Percentiles rank a stretch among this genome's conserved stretches.
These are phyloP conservation scores for Parmelia sp. DNA, from an alignment of 495 filamentous ascomycete species.

Conservation along the genomic window DNA sequence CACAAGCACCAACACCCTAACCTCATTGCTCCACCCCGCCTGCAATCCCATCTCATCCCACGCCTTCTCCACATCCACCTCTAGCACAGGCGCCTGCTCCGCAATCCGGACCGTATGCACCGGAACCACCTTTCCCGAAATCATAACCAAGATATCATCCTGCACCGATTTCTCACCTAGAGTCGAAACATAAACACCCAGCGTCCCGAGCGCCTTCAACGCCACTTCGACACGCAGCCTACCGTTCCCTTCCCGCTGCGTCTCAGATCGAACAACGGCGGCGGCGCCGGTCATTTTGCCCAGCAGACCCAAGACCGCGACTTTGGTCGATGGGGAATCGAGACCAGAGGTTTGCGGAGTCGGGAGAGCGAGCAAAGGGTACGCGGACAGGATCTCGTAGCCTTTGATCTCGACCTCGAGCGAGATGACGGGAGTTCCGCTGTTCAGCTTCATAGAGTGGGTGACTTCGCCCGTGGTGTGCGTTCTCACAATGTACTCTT, in stretches of 20 bases:
- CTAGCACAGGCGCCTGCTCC: constrained; percentile 53
- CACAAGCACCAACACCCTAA: constrained; percentile 60
- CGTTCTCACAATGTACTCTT: constrained; percentile 63
- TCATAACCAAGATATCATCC: constrained; percentile 67
- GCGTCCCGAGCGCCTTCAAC: constrained; percentile 72
- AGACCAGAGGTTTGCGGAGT: constrained; percentile 5
- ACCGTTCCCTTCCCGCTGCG: constrained; percentile 52
- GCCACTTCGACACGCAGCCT: constrained; percentile 54
- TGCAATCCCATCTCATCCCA: constrained; percentile 70
- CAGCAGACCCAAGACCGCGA: constrained; percentile 72
- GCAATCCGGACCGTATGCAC: constrained; percentile 49
- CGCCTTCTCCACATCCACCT: constrained; percentile 69
- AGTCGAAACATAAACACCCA: constrained; percentile 67
- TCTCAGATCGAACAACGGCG: constrained; percentile 57
- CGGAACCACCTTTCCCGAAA: constrained; percentile 64
- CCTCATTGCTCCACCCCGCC: constrained; percentile 79
- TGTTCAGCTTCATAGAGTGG: constrained; percentile 35
- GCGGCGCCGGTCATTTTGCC: constrained; percentile 87
- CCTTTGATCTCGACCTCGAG: constrained; percentile 56
- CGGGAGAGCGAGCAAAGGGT: constrained; percentile 45
- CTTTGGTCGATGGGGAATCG: constrained; percentile 25
- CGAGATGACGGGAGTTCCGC: constrained; percentile 38
- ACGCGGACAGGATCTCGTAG: constrained; percentile 78
- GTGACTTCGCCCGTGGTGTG: constrained; percentile 63
- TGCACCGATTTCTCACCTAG: constrained; percentile 54